Conservation (phyloP, 306 rosid genomes). For the Inga leiocalycina region DNA sequence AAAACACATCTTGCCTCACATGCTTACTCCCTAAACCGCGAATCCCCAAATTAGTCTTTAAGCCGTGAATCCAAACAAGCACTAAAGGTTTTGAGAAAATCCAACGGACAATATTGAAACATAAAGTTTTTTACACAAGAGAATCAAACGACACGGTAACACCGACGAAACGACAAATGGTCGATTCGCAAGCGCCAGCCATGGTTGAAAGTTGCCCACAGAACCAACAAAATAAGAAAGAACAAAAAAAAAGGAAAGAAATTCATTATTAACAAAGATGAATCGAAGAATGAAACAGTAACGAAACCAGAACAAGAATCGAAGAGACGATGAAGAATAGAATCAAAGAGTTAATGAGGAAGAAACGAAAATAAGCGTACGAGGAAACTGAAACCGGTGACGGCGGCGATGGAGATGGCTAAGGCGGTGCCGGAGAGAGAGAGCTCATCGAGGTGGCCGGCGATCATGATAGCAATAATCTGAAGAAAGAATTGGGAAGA, state of each 20-base stretch:
- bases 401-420: slow-evolving; percentile 49
- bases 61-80: no score
- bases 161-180: not conserved
- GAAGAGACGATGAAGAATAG: not conserved
- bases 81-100: no score
- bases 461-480: slow-evolving; percentile 56
- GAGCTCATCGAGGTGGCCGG: slow-evolving; percentile 60
- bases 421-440: slow-evolving; percentile 58
- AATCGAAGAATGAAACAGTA: not conserved
- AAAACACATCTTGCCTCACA: no score
- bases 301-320: not conserved
- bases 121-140: not conserved
- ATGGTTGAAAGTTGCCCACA: not conserved
- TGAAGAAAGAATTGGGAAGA: slow-evolving; percentile 54
- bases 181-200: not conserved
- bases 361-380: slow-evolving; percentile 19
- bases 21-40: no score
- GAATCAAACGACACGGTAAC: not conserved
- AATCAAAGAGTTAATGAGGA: not conserved
- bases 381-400: slow-evolving; percentile 61
- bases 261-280: not conserved
- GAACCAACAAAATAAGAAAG: not conserved
- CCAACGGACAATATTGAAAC: not conserved
- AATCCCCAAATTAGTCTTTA: no score
- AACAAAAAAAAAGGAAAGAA: no score